A percentile compares a stretch with the other conserved stretches of the same genome.
These are phyloP conservation scores for Mercurialis annua DNA, from an alignment of 345 rosid genomes.

Conservation along the genomic window DNA sequence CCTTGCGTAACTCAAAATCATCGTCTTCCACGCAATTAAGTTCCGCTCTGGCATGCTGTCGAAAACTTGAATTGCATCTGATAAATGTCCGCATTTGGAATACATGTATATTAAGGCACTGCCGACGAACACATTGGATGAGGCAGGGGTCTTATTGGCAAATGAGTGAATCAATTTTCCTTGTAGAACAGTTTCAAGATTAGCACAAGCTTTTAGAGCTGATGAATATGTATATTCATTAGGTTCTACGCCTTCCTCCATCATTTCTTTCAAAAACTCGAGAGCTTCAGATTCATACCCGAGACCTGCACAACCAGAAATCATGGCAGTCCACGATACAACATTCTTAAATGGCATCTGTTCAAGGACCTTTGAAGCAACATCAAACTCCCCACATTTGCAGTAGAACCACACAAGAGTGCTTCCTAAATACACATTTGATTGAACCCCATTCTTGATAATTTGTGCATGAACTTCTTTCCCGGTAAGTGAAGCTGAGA, in stretches of 20 bases:
- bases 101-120: conserved; percentile 83
- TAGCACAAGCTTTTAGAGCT: conserved; percentile 78
- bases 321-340: conserved; percentile 92
- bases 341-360: conserved; percentile 73
- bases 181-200: conserved; percentile 49
- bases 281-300: conserved; percentile 78
- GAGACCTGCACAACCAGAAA: conserved; percentile 68
- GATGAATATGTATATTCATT: conserved; percentile 79
- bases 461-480: conserved; percentile 78
- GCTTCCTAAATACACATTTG: conserved; percentile 58
- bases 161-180: conserved; percentile 78
- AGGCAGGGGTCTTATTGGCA: conserved; percentile 61
- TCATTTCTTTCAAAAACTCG: conserved; percentile 71
- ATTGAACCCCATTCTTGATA: conserved; percentile 47
- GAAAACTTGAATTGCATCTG: conserved; percentile 72
- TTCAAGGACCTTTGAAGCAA: conserved; percentile 61
- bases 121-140: conserved; percentile 70
- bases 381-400: conserved; percentile 59
- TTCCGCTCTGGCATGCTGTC: conserved; percentile 72
- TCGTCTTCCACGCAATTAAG: conserved; percentile 72
- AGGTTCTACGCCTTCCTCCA: conserved; percentile 84
- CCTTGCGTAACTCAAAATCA: conserved; percentile 76
- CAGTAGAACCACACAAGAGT: conserved; percentile 84
- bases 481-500: conserved; percentile 50
- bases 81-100: conserved; percentile 69